A percentile compares a stretch with the other conserved stretches of the same genome.
These are phyloP conservation scores for Cordyceps fumosorosea DNA, from an alignment of 2,329 filamentous ascomycete species.

Conservation along the genomic window DNA sequence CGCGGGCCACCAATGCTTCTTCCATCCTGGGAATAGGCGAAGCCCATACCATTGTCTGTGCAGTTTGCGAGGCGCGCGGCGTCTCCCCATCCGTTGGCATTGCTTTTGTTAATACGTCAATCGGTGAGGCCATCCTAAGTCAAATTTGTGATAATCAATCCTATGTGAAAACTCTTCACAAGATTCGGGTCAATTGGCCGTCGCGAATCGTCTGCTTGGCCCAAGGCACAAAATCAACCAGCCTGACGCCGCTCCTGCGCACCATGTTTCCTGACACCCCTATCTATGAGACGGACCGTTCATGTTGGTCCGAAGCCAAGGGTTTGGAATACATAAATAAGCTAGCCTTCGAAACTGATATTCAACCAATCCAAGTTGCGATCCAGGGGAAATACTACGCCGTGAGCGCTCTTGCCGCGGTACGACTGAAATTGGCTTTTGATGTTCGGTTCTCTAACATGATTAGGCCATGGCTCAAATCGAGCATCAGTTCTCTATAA, in stretches of 20 bases:
- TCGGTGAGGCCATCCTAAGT: conserved; percentile 76
- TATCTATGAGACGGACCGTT: conserved; percentile 56
- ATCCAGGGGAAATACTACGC: conserved; percentile 81
- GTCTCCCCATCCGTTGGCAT: conserved; percentile 78
- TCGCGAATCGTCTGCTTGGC: conserved; percentile 72
- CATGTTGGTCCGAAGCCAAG: conserved; percentile 73
- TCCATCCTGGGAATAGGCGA: conserved; percentile 41
- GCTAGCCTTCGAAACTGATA: conserved; percentile 72
- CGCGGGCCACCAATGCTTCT: conserved; percentile 31
- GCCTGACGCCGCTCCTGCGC: conserved; percentile 30
- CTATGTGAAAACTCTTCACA: conserved; percentile 82
- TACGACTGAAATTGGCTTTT: conserved; percentile 35
- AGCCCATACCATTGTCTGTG: conserved; percentile 73
- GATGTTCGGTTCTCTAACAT: conserved; percentile 15
- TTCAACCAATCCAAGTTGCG: conserved; percentile 73
- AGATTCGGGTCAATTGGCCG: conserved; percentile 73
- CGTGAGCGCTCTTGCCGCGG: conserved; percentile 77
- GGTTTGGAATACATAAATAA: conserved; percentile 73
- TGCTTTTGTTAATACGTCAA: conserved; percentile 80
- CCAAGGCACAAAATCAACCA: conserved; percentile 61
- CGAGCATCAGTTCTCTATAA: conserved; percentile 60
- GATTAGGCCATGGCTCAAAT: conserved; percentile 72
- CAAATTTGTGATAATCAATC: conserved; percentile 92
- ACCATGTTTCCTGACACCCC: conserved; percentile 19
- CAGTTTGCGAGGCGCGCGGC: conserved; percentile 80